phyloP scores from a whole-genome alignment of 2,329 filamentous ascomycete genomes.

The Chaetoscypha palmicola region DNA sequence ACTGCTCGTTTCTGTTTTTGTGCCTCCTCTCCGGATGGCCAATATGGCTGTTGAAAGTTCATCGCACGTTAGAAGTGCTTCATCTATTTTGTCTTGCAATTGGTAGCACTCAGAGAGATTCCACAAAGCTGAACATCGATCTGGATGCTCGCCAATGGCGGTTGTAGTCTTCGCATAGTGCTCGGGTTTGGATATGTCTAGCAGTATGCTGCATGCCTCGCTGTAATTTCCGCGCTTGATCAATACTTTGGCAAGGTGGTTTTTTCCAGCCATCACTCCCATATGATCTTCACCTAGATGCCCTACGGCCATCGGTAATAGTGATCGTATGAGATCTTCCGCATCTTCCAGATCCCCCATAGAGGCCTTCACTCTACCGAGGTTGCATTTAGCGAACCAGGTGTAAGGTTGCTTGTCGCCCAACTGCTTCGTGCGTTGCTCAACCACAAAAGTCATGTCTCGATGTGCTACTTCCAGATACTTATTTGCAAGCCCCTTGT shows the following conservation, averaged over 20 bases:
- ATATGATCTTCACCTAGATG: constrained; percentile 22
- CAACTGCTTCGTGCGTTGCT: constrained; percentile 4
- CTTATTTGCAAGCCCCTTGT: constrained; percentile 6
- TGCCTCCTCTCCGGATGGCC: not conserved
- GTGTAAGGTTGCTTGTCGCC: constrained; percentile 28
- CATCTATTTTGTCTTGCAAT: not conserved
- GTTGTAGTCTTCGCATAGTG: not conserved
- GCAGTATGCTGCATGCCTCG: constrained; percentile 7
- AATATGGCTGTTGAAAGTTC: not conserved
- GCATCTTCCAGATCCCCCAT: constrained; percentile 20
- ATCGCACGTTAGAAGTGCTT: not conserved
- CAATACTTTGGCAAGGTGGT: constrained; percentile 1
- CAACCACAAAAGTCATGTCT: not conserved
- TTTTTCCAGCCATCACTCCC: constrained; percentile 11
- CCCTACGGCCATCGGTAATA: constrained; percentile 17
- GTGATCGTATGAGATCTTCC: constrained; percentile 14
- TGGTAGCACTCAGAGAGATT: not conserved
- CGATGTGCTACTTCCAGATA: constrained; percentile 11
- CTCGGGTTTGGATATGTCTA: not conserved
- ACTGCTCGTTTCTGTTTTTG: not conserved
- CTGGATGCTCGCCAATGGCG: constrained; percentile 1
- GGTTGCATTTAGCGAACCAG: constrained; percentile 24
- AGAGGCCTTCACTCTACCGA: constrained; percentile 24
- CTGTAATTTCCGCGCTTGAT: not conserved
- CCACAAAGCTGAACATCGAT: constrained; percentile 1